Evolutionary conservation across 768 basidiomycete genomes (phyloP).

Genomic region (Hypholoma fasciculare): DNA sequence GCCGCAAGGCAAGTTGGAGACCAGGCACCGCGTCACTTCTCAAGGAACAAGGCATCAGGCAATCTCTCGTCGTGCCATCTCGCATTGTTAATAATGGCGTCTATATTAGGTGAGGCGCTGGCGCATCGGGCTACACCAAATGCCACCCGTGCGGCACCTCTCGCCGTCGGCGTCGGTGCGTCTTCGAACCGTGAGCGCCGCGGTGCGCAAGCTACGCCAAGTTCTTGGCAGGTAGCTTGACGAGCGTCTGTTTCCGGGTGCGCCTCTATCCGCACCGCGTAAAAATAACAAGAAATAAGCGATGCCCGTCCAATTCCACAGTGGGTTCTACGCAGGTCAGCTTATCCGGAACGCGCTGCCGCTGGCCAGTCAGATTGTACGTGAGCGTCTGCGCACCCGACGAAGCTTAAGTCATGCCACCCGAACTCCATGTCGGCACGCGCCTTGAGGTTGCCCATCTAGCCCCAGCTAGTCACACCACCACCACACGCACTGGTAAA

Average conservation of each 20-base stretch:
- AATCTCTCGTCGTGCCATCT: not conserved
- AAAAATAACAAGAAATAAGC: not conserved
- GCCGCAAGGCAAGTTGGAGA: not conserved
- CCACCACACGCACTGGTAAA: too few relatives aligned
- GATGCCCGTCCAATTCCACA: not conserved
- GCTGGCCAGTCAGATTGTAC: not conserved
- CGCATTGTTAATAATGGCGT: not conserved
- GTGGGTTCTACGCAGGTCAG: not conserved
- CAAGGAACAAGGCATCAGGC: not conserved
- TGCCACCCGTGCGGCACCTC: too few relatives aligned
- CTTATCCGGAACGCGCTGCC: not conserved
- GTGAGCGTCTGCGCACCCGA: not conserved
- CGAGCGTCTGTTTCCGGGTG: not conserved
- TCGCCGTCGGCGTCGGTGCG: too few relatives aligned
- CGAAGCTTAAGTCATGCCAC: not conserved
- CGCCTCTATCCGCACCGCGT: not conserved
- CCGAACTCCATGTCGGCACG: not conserved
- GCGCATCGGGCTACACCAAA: too few relatives aligned
- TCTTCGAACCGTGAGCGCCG: not conserved
- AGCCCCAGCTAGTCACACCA: too few relatives aligned
- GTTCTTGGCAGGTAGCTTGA: not conserved
- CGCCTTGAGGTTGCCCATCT: not conserved
- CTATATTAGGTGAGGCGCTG: too few relatives aligned
- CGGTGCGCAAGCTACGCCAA: not conserved
- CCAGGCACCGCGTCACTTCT: not conserved